Conservation (phyloP, 352 stramenopile genomes). For the Saprolegnia parasitica region DNA sequence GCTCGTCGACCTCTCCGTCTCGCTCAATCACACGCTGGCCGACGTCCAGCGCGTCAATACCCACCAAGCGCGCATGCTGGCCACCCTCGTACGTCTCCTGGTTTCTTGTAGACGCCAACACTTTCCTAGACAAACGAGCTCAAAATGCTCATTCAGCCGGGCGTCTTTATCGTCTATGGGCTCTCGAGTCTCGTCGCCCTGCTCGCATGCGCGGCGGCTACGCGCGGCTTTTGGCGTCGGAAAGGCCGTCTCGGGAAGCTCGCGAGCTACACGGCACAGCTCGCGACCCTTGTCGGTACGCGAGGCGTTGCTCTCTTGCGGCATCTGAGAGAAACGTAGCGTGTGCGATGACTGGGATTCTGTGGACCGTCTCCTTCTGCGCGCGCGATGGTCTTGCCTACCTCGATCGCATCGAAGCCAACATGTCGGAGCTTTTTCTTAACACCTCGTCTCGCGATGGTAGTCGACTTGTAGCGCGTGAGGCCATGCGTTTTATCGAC, state of each 20-base stretch:
- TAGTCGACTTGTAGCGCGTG: slow-evolving; percentile 1
- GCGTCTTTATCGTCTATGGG: slow-evolving; percentile 36
- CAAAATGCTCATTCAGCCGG: slow-evolving; percentile 33
- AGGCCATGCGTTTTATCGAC: slow-evolving; percentile 31
- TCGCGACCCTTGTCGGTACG: slow-evolving; percentile 31
- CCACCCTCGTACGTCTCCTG: slow-evolving; percentile 31
- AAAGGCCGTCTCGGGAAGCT: slow-evolving; percentile 36
- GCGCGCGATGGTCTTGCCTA: slow-evolving; percentile 45
- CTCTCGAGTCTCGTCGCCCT: slow-evolving; percentile 34
- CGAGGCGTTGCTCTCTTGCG: not conserved
- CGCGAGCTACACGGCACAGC: slow-evolving; percentile 45
- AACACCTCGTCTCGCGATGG: not conserved
- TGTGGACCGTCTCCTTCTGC: slow-evolving; percentile 49
- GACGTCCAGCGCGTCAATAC: slow-evolving; percentile 26
- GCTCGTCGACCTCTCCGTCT: slow-evolving; percentile 36
- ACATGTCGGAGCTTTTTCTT: slow-evolving; percentile 36
- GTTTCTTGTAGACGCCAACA: not conserved
- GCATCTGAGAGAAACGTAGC: slow-evolving; percentile 32
- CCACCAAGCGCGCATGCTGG: slow-evolving; percentile 27
- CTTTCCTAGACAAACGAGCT: slow-evolving; percentile 31
- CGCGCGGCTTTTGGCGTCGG: slow-evolving; percentile 39
- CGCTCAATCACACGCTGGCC: slow-evolving; percentile 34
- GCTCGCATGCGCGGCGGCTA: slow-evolving; percentile 35
- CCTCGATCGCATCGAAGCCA: slow-evolving; percentile 39
- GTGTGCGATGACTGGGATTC: slow-evolving; percentile 41